Evolutionary conservation across 208 protist genomes (phyloP).

Genomic region (Crithidia acanthocephali): DNA sequence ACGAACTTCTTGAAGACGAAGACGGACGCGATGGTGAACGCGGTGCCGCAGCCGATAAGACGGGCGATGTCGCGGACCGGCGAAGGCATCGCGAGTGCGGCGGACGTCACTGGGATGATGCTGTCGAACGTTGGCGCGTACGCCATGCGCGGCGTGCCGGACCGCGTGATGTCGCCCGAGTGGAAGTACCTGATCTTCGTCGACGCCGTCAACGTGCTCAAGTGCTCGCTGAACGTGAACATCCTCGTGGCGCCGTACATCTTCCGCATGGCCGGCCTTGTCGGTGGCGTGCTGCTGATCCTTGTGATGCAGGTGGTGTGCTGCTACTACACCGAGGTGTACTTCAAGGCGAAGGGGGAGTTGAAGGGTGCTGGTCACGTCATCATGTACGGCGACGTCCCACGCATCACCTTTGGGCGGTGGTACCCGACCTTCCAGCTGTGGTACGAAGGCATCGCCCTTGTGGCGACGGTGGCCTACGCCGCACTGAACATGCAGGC

Average conservation of each 20-base stretch:
- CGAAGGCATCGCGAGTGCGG: slow-evolving; percentile 28
- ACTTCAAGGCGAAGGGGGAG: slow-evolving; percentile 47
- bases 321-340: slow-evolving; percentile 44
- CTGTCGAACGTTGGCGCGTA: slow-evolving; percentile 33
- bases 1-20: slow-evolving; percentile 28
- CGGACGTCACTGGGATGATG: slow-evolving; percentile 39
- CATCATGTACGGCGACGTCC: slow-evolving; percentile 55
- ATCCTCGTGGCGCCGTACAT: slow-evolving; percentile 51
- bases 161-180: slow-evolving; percentile 36
- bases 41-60: slow-evolving; percentile 35
- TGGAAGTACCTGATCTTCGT: slow-evolving; percentile 51
- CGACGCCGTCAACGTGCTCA: slow-evolving; percentile 39
- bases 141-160: slow-evolving; percentile 37
- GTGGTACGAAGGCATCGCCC: slow-evolving; percentile 32
- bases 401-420: slow-evolving; percentile 40
- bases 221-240: slow-evolving; percentile 43
- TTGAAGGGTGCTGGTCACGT: slow-evolving; percentile 37
- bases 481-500: slow-evolving; percentile 41
- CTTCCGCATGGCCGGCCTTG: slow-evolving; percentile 41
- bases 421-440: slow-evolving; percentile 37
- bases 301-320: slow-evolving; percentile 19
- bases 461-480: slow-evolving; percentile 47
- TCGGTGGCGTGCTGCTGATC: slow-evolving; percentile 39
- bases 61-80: slow-evolving; percentile 21
- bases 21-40: slow-evolving; percentile 32